Conservation (phyloP, 805 yeast species). For the Starmera dryadoides region DNA sequence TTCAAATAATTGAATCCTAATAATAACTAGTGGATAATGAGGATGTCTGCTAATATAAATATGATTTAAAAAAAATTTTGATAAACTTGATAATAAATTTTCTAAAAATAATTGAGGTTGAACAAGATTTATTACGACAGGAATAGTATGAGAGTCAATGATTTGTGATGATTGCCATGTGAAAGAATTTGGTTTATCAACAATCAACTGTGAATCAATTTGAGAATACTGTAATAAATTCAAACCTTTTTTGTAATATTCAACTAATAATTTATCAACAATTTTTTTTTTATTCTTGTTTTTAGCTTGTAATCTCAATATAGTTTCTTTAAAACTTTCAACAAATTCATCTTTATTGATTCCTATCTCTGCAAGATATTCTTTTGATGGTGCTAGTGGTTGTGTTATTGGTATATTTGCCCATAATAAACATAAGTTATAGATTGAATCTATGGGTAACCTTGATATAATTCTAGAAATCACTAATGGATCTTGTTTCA, state of each 20-base stretch:
- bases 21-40: conserved; percentile 46
- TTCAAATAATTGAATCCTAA: conserved; percentile 68
- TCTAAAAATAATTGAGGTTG: conserved; percentile 47
- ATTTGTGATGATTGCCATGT: conserved; percentile 29
- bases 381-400: conserved; percentile 9
- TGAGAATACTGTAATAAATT: conserved; percentile 64
- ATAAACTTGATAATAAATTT: conserved; percentile 37
- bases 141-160: conserved; percentile 16
- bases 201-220: conserved; percentile 56
- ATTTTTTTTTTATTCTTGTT: conserved; percentile 9
- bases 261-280: conserved; percentile 17
- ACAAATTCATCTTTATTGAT: neutral
- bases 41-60: conserved; percentile 65
- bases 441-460: conserved; percentile 12
- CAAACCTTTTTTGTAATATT: conserved; percentile 46
- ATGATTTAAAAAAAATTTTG: conserved; percentile 51
- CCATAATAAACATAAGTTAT: conserved; percentile 18
- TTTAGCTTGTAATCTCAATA: neutral
- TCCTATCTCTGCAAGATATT: conserved; percentile 1
- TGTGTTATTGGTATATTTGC: conserved; percentile 11
- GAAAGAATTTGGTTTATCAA: conserved; percentile 43
- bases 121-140: conserved; percentile 25
- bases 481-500: conserved; percentile 8
- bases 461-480: conserved; percentile 10
- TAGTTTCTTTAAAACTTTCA: neutral